These are phyloP conservation scores for Rhododendron ferrugineum DNA, from an alignment of 148 eudicot species.

Conservation along the genomic window DNA sequence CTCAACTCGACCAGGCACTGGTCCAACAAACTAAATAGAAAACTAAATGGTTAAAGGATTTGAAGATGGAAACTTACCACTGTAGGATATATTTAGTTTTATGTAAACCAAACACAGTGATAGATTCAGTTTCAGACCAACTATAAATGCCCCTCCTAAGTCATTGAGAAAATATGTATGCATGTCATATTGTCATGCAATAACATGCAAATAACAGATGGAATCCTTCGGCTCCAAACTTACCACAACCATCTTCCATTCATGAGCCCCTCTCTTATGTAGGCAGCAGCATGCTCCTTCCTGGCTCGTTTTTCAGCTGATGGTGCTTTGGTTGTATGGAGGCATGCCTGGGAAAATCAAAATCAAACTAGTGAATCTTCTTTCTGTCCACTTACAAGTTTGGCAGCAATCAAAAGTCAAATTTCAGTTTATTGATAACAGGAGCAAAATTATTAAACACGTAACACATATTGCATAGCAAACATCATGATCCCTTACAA, in stretches of 20 bases:
- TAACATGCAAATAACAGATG: neutral
- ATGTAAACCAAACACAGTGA: neutral
- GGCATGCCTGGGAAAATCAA: conserved; percentile 48
- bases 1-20: neutral
- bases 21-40: neutral
- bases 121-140: neutral
- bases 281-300: conserved; percentile 53
- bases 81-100: neutral
- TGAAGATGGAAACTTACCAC: neutral
- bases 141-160: neutral
- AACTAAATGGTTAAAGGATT: neutral
- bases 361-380: conserved; percentile 7
- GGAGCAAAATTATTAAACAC: neutral
- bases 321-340: conserved; percentile 32
- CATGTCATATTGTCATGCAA: neutral
- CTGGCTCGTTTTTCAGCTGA: conserved; percentile 61
- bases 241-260: conserved; percentile 86
- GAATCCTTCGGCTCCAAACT: conserved; percentile 13
- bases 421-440: neutral
- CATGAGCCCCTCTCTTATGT: conserved; percentile 52
- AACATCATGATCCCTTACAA: neutral
- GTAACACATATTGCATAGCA: neutral
- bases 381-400: conserved; percentile 4
- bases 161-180: neutral
- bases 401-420: neutral